Evolutionary conservation across 2,329 filamentous ascomycete genomes (phyloP).

Genomic region (Fusarium pilosicola): DNA sequence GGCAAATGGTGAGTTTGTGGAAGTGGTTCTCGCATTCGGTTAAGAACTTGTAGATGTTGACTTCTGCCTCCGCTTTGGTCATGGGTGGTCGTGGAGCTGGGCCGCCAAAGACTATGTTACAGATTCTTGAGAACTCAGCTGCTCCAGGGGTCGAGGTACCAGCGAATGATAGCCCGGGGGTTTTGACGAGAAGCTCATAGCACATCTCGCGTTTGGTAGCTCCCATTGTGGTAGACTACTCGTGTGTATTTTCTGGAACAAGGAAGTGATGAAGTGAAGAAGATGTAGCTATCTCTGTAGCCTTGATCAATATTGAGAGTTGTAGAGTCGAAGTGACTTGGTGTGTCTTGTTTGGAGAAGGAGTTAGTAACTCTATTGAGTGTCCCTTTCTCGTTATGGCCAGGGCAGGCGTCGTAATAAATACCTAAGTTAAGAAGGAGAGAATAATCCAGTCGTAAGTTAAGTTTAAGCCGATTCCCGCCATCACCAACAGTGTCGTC

Average conservation of each 20-base stretch:
- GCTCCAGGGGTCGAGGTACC: too few relatives aligned
- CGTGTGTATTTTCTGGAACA: not conserved
- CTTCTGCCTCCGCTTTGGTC: not conserved
- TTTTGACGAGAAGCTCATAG: not conserved
- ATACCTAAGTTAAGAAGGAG: not conserved
- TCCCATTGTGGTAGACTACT: not conserved
- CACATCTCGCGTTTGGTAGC: too few relatives aligned
- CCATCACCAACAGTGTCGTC: not conserved
- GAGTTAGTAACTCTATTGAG: not conserved
- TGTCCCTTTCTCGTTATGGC: too few relatives aligned
- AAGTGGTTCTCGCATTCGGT: not conserved
- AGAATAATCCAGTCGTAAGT: not conserved
- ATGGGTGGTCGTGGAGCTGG: not conserved
- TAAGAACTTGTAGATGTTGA: not conserved
- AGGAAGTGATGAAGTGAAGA: not conserved
- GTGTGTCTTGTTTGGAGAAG: not conserved
- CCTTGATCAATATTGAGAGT: not conserved
- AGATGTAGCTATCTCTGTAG: not conserved
- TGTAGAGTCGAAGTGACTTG: not conserved
- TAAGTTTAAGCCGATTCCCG: not conserved
- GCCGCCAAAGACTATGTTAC: not conserved
- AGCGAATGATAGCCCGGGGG: not conserved
- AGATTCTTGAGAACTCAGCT: not conserved
- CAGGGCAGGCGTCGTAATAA: not conserved
- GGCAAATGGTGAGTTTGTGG: not conserved